phyloP scores from a whole-genome alignment of 2,329 filamentous ascomycete species.

The Curvularia verruculosa region DNA sequence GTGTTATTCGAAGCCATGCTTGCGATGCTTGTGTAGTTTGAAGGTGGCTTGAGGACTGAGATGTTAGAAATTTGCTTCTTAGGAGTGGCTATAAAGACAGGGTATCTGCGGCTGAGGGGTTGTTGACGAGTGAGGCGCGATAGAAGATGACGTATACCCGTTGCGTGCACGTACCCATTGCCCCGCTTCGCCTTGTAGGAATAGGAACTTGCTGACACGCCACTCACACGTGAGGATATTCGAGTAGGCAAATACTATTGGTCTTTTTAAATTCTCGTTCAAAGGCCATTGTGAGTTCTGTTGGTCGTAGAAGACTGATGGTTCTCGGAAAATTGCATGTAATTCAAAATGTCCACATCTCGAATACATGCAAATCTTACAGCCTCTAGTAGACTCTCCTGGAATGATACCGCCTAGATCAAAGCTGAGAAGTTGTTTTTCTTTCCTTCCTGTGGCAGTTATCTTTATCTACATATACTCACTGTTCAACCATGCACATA shows the following conservation, averaged over 20 bases:
- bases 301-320: background rate
- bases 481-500: background rate
- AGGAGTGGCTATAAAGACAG: conserved; percentile 12
- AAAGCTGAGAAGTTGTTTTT: background rate
- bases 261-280: background rate
- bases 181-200: conserved; percentile 15
- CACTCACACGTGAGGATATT: background rate
- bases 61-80: background rate
- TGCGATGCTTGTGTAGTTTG: conserved; percentile 1
- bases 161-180: conserved; percentile 15
- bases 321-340: no score
- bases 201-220: background rate
- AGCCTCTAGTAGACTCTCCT: background rate
- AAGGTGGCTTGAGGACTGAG: background rate
- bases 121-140: conserved; percentile 20
- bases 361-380: background rate
- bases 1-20: conserved; percentile 26
- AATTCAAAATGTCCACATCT: no score
- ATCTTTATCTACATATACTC: background rate
- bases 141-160: conserved; percentile 23
- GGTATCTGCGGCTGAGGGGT: conserved; percentile 21
- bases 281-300: background rate
- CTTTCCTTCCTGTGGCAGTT: background rate
- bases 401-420: no score
- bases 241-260: background rate